These are phyloP conservation scores for Entomortierella beljakovae DNA, from an alignment of 192 early-diverging fungal genomes.

Conservation along the genomic window DNA sequence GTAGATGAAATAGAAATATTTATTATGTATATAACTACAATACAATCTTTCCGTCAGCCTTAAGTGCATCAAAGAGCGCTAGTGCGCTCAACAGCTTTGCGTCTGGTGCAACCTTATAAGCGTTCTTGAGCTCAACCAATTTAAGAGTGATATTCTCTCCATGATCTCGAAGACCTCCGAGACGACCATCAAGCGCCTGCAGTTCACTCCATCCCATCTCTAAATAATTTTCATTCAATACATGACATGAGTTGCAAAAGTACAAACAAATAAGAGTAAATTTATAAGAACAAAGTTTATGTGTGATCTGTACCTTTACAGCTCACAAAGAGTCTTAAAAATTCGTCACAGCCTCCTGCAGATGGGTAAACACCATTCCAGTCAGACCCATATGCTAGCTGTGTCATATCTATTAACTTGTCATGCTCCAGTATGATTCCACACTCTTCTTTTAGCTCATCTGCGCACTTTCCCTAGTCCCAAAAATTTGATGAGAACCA, in stretches of 20 bases:
- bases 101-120: conserved; percentile 75
- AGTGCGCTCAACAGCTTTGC: conserved; percentile 78
- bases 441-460: conserved; percentile 87
- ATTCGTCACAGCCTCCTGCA: conserved; percentile 87
- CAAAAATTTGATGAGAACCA: neutral
- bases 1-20: neutral
- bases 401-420: conserved; percentile 72
- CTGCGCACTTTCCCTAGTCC: conserved; percentile 73
- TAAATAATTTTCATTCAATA: neutral
- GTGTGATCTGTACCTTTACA: conserved; percentile 53
- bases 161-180: conserved; percentile 76
- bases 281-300: neutral
- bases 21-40: too few species aligned
- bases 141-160: conserved; percentile 83
- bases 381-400: conserved; percentile 59
- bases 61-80: conserved; percentile 67
- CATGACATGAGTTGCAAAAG: neutral
- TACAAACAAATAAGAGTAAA: neutral
- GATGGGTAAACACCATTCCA: conserved; percentile 75
- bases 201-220: conserved; percentile 65
- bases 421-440: conserved; percentile 74
- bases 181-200: conserved; percentile 65
- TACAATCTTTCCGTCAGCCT: conserved; percentile 48
- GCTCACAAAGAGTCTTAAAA: conserved; percentile 76
- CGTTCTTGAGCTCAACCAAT: conserved; percentile 71